A percentile compares a stretch with the other conserved stretches of the same genome.
Conservation (phyloP, 129 eudicot genomes). For the Flaveria ramosissima region DNA sequence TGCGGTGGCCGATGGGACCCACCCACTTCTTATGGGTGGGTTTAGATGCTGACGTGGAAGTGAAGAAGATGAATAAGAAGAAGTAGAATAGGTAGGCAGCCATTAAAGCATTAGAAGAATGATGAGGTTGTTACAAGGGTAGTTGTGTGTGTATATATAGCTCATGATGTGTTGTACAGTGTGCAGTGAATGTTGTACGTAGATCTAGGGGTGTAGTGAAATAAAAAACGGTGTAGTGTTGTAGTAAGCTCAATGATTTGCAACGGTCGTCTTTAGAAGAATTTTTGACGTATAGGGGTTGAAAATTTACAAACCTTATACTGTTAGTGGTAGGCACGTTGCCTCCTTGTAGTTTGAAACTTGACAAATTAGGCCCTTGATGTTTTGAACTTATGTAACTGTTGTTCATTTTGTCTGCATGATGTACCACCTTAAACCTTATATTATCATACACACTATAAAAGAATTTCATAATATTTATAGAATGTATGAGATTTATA, state of each 20-base stretch:
- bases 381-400: neutral
- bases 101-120: slow-evolving; percentile 28
- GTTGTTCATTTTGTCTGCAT: neutral
- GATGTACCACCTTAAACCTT: neutral
- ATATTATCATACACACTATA: no score
- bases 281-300: slow-evolving; percentile 13
- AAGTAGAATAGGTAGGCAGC: slow-evolving; percentile 32
- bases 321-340: neutral
- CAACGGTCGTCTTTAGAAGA: slow-evolving; percentile 38
- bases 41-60: slow-evolving; percentile 32
- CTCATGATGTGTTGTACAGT: slow-evolving; percentile 9
- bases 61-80: slow-evolving; percentile 12
- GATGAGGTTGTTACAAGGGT: slow-evolving; percentile 18
- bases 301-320: neutral
- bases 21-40: slow-evolving; percentile 71
- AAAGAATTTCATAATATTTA: no score
- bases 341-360: neutral
- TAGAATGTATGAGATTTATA: no score
- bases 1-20: slow-evolving; percentile 77
- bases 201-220: slow-evolving; percentile 12
- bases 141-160: slow-evolving; percentile 25
- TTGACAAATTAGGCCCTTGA: neutral
- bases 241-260: slow-evolving; percentile 25
- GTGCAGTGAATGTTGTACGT: slow-evolving; percentile 26
- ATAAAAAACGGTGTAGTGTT: slow-evolving; percentile 19